These are phyloP conservation scores for Hydnomerulius pinastri DNA, from an alignment of 768 basidiomycete species.

Conservation along the genomic window DNA sequence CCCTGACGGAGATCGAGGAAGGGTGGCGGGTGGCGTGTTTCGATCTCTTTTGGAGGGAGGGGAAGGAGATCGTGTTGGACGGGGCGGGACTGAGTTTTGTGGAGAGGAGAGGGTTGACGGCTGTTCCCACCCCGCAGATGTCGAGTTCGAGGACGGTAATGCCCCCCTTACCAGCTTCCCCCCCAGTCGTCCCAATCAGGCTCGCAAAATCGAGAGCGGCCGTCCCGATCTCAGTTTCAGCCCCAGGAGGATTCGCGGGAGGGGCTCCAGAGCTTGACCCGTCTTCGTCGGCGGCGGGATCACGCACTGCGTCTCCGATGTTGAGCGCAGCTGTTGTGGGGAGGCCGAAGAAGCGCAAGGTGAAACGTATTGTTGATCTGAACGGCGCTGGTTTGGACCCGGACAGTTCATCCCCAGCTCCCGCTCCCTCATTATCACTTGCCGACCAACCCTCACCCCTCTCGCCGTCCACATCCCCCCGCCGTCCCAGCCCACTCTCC, in stretches of 20 bases:
- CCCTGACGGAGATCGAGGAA: conserved; percentile 68
- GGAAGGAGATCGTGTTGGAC: conserved; percentile 76
- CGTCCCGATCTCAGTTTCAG: conserved; percentile 13
- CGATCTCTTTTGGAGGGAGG: conserved; percentile 81
- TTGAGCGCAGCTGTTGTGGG: conserved; percentile 39
- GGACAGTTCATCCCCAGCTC: conserved; percentile 34
- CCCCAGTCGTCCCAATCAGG: conserved; percentile 62
- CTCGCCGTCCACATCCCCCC: conserved; percentile 20
- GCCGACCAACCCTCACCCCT: too few relatives aligned
- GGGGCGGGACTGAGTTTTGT: conserved; percentile 69
- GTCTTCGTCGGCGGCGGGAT: conserved; percentile 39
- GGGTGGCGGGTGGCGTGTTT: conserved; percentile 80
- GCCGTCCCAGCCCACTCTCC: conserved; percentile 15
- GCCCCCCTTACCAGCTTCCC: conserved; percentile 56
- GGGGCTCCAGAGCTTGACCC: conserved; percentile 29
- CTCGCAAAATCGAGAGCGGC: conserved; percentile 22
- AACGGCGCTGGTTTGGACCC: conserved; percentile 48
- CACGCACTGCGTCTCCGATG: conserved; percentile 47
- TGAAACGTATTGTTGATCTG: conserved; percentile 79
- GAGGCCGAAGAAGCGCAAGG: conserved; percentile 58
- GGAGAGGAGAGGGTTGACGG: conserved; percentile 62
- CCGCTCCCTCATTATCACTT: too few relatives aligned
- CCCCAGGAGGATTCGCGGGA: conserved; percentile 21
- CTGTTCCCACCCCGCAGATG: conserved; percentile 53
- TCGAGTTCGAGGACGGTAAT: conserved; percentile 47